phyloP scores from a whole-genome alignment of 1,139 yeast species.

The Scheffersomyces parashehatae region DNA sequence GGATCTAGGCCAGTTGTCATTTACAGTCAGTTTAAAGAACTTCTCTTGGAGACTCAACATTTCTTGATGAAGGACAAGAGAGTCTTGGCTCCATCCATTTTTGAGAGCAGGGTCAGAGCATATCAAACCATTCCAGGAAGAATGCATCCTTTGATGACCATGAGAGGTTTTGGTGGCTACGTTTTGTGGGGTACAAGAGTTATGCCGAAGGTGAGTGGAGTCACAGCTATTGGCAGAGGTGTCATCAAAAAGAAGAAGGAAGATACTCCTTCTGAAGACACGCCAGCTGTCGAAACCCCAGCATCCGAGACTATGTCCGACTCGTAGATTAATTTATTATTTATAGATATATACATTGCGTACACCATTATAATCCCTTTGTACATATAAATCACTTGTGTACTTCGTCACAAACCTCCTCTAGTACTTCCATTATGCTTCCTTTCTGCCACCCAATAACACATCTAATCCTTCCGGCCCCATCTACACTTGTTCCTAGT shows the following conservation, averaged over 20 bases:
- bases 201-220: conserved; percentile 60
- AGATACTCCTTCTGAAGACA: conserved; percentile 1
- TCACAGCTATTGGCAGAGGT: conserved; percentile 59
- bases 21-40: conserved; percentile 80
- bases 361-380: too few species aligned
- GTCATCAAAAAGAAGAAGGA: conserved; percentile 34
- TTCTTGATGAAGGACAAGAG: conserved; percentile 63
- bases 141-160: conserved; percentile 93
- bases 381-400: too few species aligned
- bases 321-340: too few species aligned
- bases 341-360: too few species aligned
- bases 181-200: conserved; percentile 79
- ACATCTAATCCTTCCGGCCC: conserved; percentile 34
- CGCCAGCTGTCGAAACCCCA: too few species aligned
- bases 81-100: conserved; percentile 78
- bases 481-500: conserved; percentile 28
- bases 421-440: not conserved
- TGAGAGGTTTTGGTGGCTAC: conserved; percentile 91
- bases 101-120: conserved; percentile 80
- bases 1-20: conserved; percentile 88
- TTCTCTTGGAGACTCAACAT: conserved; percentile 72
- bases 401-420: not conserved
- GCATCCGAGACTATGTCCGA: too few species aligned
- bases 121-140: conserved; percentile 94
- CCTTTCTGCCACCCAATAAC: conserved; percentile 36